phyloP scores from a whole-genome alignment of 805 yeast genomes.

The Kuraishia cidri region DNA sequence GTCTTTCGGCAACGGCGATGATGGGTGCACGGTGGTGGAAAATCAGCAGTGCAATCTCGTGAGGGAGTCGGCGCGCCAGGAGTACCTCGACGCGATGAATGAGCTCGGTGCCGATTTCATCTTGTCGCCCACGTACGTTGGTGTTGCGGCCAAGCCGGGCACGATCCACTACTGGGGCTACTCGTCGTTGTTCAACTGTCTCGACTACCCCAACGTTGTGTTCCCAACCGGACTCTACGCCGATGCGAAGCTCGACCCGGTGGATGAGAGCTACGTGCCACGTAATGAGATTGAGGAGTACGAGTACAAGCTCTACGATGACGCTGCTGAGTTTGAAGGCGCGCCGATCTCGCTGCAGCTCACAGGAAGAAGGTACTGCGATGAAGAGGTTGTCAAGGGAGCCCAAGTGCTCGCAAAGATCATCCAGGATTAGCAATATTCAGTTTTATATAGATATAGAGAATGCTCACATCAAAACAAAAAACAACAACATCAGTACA shows the following conservation, averaged over 20 bases:
- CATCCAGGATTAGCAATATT: too few relatives aligned
- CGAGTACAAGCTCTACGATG: slow-evolving; percentile 20
- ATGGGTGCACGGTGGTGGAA: slow-evolving; percentile 32
- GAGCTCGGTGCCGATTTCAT: slow-evolving; percentile 48
- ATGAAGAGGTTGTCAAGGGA: slow-evolving; percentile 38
- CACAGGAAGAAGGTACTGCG: slow-evolving; percentile 39
- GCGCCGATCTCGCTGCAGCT: slow-evolving; percentile 44
- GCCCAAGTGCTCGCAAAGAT: slow-evolving; percentile 25
- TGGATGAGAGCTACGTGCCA: slow-evolving; percentile 29
- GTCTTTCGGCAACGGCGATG: slow-evolving; percentile 47
- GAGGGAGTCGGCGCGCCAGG: slow-evolving; percentile 45
- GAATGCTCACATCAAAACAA: too few relatives aligned
- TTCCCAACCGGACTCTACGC: slow-evolving; percentile 55
- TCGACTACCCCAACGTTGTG: slow-evolving; percentile 62
- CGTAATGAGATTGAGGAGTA: slow-evolving; percentile 30
- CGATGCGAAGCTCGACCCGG: slow-evolving; percentile 37
- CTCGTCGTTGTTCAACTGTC: slow-evolving; percentile 63
- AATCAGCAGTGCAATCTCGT: slow-evolving; percentile 33
- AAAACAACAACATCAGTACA: too few relatives aligned
- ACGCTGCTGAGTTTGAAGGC: slow-evolving; percentile 25
- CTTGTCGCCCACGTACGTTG: slow-evolving; percentile 52
- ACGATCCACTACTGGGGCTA: slow-evolving; percentile 68
- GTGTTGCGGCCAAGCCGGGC: slow-evolving; percentile 58
- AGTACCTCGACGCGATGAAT: slow-evolving; percentile 38
- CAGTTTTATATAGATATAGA: too few relatives aligned